Conservation (phyloP, 1,284 basidiomycete species). For the Boletus calvinii region DNA sequence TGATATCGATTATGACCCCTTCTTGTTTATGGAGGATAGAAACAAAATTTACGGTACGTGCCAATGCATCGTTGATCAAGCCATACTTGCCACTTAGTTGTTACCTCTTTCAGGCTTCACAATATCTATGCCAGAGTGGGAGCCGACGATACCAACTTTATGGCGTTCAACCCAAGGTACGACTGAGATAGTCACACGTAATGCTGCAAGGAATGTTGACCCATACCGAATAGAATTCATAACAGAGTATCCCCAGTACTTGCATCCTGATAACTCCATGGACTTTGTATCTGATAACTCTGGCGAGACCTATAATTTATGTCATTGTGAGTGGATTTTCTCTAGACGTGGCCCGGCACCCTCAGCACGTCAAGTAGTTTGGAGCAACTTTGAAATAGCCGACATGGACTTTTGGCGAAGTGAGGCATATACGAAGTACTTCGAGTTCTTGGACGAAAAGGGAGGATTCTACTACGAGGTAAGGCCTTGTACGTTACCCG, state of each 20-base stretch:
- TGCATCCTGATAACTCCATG: constrained; percentile 72
- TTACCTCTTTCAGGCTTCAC: constrained; percentile 62
- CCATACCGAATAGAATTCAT: constrained; percentile 58
- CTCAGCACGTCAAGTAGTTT: constrained; percentile 45
- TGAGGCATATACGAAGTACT: constrained; percentile 76
- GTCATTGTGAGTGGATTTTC: constrained; percentile 62
- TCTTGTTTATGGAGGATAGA: constrained; percentile 74
- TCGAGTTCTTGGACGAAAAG: constrained; percentile 70
- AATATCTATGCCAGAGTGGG: constrained; percentile 76
- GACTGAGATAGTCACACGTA: constrained; percentile 5
- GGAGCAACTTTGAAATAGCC: constrained; percentile 87
- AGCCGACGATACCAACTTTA: constrained; percentile 74
- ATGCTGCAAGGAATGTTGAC: constrained; percentile 1
- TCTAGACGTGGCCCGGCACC: neutral
- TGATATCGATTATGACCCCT: constrained; percentile 77
- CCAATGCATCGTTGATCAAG: neutral
- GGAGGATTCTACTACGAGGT: constrained; percentile 89
- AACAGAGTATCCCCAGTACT: constrained; percentile 59
- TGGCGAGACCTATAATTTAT: constrained; percentile 73
- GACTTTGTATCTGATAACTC: constrained; percentile 73
- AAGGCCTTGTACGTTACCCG: constrained; percentile 12
- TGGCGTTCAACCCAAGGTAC: constrained; percentile 71
- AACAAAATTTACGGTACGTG: constrained; percentile 67
- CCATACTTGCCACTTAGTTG: neutral
- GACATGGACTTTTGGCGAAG: constrained; percentile 80